Conservation (phyloP, 306 rosid genomes). For the Cucurbita maxima region DNA sequence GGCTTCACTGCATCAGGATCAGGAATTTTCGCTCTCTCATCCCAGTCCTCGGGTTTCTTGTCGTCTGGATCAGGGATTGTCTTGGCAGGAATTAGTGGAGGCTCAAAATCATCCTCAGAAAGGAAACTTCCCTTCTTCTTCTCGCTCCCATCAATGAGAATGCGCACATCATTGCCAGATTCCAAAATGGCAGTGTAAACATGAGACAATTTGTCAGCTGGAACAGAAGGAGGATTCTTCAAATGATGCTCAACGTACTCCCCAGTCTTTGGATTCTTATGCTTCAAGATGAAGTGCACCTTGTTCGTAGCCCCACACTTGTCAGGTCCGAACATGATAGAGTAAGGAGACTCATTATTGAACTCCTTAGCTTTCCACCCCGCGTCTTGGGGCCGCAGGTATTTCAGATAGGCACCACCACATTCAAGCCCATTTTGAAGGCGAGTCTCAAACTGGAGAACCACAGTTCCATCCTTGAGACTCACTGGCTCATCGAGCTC, state of each 20-base stretch:
- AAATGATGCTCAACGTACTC: constrained; percentile 84
- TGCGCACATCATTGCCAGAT: constrained; percentile 24
- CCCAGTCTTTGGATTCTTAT: constrained; percentile 80
- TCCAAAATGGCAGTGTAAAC: constrained; percentile 75
- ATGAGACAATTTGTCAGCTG: constrained; percentile 74
- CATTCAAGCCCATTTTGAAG: constrained; percentile 93
- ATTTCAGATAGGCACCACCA: constrained; percentile 95
- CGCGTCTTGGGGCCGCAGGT: constrained; percentile 71
- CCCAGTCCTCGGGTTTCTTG: constrained; percentile 97
- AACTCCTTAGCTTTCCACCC: constrained; percentile 82
- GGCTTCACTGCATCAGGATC: constrained; percentile 84
- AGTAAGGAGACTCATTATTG: constrained; percentile 65
- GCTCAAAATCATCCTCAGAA: constrained; percentile 81
- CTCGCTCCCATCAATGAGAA: constrained; percentile 40
- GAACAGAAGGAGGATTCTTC: constrained; percentile 74
- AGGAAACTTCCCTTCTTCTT: constrained; percentile 39
- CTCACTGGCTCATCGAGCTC: constrained; percentile 46
- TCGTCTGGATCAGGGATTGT: constrained; percentile 94
- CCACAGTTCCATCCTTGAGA: constrained; percentile 62
- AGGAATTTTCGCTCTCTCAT: constrained; percentile 74
- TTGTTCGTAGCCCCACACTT: constrained; percentile 90
- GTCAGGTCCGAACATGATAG: constrained; percentile 97
- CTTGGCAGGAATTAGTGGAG: constrained; percentile 67
- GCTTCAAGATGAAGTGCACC: constrained; percentile 92
- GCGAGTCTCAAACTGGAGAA: constrained; percentile 79